phyloP scores from a whole-genome alignment of 768 basidiomycete species.

The Clathrus columnatus region DNA sequence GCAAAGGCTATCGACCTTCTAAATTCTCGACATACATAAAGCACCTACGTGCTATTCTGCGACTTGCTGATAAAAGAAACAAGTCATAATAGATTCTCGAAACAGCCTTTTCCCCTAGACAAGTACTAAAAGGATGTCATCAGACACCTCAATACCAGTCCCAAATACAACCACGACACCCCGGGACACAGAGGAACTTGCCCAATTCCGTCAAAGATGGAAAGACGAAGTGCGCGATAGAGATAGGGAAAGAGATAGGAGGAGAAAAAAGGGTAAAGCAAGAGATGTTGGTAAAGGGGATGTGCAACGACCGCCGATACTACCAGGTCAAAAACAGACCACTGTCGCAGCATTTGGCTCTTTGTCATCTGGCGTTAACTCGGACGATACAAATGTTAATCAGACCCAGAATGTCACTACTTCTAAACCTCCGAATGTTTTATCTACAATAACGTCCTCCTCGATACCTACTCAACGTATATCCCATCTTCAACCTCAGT shows the following conservation, averaged over 20 bases:
- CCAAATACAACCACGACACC: constrained; percentile 16
- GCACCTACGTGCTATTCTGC: no score
- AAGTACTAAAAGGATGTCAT: no score
- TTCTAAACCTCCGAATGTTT: no score
- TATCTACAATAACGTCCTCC: neutral
- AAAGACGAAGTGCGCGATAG: constrained; percentile 43
- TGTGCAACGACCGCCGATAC: neutral
- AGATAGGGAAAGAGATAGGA: neutral
- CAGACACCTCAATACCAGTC: neutral
- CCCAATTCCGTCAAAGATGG: constrained; percentile 66
- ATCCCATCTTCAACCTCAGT: constrained; percentile 21
- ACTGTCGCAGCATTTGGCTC: neutral
- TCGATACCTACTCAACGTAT: constrained; percentile 6
- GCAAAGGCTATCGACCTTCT: no score
- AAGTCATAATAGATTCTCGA: no score
- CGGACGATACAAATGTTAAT: neutral
- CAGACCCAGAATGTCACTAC: neutral
- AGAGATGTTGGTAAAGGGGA: neutral
- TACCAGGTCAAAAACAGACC: no score
- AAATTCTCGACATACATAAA: no score
- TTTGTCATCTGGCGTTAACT: neutral
- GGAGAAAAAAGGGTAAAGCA: neutral
- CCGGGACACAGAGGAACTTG: constrained; percentile 53
- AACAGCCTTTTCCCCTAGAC: no score
- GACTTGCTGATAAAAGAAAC: no score